Evolutionary conservation across 2,329 filamentous ascomycete species (phyloP), one percentile per base, ranked within the genome.

Genomic region (Colletotrichum navitas): DNA sequence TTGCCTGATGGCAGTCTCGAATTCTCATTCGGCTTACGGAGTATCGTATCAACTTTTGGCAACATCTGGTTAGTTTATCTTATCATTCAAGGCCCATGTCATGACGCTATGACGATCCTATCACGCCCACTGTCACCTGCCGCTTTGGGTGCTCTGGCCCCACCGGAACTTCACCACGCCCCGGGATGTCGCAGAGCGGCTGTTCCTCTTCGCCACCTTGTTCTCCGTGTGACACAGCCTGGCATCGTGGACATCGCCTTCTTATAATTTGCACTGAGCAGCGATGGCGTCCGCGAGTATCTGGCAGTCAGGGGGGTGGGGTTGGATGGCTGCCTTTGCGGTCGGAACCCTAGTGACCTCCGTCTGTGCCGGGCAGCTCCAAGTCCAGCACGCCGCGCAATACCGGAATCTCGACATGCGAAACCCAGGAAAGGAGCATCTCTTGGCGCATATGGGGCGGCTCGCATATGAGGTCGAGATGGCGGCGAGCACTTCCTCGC

Each of bases 391-490:
- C n/a, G 34, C 63, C 26, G 41, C 51, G 39, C n/a, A 14, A 52
- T 24, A 39, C 58, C 36, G n/a, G 39, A 21, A 47, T 11, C 14
- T 54, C n/a, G 36, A 41, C 21, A n/a, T 32, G 26, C 41, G 12
- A 18, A n/a, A 21, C 12, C 18, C 59, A 12, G 43, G 43, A 21
- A 54, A 68, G 45, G 58, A 62, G 36, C 58, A 59, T 39, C 43
- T 49, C 36, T 26, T 68, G 51, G 68, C 64, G 14, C 59, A 26
- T 10, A 54, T 63, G 18, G 64, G 45, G 18, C 52, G 59, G 5
- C 34, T 71, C 16, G 68, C 64, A 2, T 68, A 68, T 43, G 68
- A 63, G 5, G 47, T 61, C 45, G 68, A 71, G 10, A 16, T 29
- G 10, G 52, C 43, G 24, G 43, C 26, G 16, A 29, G 11, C 5